phyloP scores from a whole-genome alignment of 148 eudicot genomes.

The Diospyros lotus region DNA sequence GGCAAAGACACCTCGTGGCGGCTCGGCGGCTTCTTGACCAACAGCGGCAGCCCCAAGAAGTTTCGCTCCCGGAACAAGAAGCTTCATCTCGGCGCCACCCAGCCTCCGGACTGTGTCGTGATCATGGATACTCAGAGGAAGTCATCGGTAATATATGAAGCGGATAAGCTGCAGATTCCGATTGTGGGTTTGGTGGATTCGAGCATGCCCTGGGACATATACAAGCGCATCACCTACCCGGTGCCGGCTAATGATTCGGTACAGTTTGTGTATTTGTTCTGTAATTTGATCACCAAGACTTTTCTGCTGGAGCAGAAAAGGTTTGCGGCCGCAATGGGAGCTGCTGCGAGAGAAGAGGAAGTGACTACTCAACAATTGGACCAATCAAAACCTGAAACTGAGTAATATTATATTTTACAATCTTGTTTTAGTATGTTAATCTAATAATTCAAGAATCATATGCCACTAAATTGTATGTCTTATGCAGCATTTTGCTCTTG shows the following conservation, averaged over 20 bases:
- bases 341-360: constrained; percentile 14
- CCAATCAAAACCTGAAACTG: background rate
- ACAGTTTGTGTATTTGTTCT: constrained; percentile 88
- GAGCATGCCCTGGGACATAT: constrained; percentile 51
- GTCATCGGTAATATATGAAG: constrained; percentile 66
- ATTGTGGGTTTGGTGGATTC: constrained; percentile 79
- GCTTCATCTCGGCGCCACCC: constrained; percentile 41
- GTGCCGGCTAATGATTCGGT: constrained; percentile 76
- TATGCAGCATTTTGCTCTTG: background rate
- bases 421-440: background rate
- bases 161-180: constrained; percentile 63
- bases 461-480: background rate
- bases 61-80: constrained; percentile 69
- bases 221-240: constrained; percentile 66
- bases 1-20: constrained; percentile 58
- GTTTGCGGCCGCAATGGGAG: constrained; percentile 6
- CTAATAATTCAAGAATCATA: background rate
- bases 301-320: constrained; percentile 60
- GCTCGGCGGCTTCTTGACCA: constrained; percentile 69
- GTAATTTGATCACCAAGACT: constrained; percentile 90
- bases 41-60: constrained; percentile 66
- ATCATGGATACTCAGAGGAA: constrained; percentile 69
- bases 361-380: constrained; percentile 2
- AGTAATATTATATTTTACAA: background rate
- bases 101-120: constrained; percentile 78